Evolutionary conservation across 192 early-diverging fungal species (phyloP).

Genomic region (Gaertneriomyces semiglobifer): DNA sequence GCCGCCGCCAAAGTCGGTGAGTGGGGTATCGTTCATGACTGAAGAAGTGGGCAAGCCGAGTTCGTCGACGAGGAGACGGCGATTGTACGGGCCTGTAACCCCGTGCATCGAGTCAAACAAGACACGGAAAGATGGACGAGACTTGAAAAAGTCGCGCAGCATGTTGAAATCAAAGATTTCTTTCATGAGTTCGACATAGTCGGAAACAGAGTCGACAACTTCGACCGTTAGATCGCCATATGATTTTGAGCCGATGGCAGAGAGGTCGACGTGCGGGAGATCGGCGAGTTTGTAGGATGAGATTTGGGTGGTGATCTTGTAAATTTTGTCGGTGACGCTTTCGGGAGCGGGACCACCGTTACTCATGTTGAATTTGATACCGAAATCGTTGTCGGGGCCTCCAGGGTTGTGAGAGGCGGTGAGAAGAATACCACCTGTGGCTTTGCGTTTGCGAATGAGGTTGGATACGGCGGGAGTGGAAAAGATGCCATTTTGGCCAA

Average conservation of each 20-base stretch:
- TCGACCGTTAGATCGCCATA: constrained; percentile 72
- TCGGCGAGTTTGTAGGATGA: constrained; percentile 61
- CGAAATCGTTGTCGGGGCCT: constrained; percentile 96
- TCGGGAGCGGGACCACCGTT: constrained; percentile 98
- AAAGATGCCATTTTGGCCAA: constrained; percentile 89
- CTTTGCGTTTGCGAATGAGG: constrained; percentile 80
- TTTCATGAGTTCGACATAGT: constrained; percentile 85
- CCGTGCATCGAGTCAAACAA: constrained; percentile 96
- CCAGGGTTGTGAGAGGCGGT: constrained; percentile 99
- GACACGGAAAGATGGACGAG: constrained; percentile 72
- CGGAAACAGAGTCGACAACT: constrained; percentile 81
- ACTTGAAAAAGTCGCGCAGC: constrained; percentile 73
- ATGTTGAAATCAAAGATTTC: constrained; percentile 89
- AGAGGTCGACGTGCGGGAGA: constrained; percentile 71
- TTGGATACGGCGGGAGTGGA: constrained; percentile 95
- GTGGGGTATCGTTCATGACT: constrained; percentile 78
- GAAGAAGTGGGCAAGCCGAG: constrained; percentile 76
- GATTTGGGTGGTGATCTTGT: constrained; percentile 73
- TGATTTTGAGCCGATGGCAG: constrained; percentile 57
- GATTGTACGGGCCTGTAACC: constrained; percentile 93
- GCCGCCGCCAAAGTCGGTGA: constrained; percentile 88
- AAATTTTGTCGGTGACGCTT: constrained; percentile 89
- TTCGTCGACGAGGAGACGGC: constrained; percentile 81
- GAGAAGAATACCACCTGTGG: constrained; percentile 90
- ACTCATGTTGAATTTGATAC: constrained; percentile 96